Percentiles rank a stretch among this genome's conserved stretches.
Conservation (phyloP, 2,329 filamentous ascomycete genomes). For the Pseudopithomyces maydicus region DNA sequence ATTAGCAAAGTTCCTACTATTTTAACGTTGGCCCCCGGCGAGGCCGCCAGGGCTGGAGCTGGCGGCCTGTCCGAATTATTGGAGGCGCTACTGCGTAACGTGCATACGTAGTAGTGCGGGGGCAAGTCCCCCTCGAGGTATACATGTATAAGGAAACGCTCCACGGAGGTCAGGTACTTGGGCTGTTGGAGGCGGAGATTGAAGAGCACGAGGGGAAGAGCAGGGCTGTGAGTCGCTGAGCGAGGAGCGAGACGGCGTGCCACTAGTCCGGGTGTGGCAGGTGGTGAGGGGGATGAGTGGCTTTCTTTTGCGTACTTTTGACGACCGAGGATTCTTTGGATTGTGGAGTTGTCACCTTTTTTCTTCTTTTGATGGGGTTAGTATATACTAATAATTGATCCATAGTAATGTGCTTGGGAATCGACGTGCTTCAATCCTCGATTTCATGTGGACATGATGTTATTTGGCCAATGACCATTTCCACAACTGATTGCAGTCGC, state of each 20-base stretch:
- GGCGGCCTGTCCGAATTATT: background rate
- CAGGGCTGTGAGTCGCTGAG: slow-evolving; percentile 12
- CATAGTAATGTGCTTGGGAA: no score
- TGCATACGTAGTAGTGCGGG: background rate
- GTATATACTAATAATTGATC: no score
- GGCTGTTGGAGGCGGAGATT: slow-evolving; percentile 1
- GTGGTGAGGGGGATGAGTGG: background rate
- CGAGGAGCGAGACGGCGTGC: background rate
- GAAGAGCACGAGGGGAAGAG: slow-evolving; percentile 4
- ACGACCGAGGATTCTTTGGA: background rate
- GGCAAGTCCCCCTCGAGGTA: slow-evolving; percentile 5
- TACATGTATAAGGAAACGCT: background rate
- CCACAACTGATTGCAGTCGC: no score
- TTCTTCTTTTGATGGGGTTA: background rate
- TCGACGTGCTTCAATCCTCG: no score
- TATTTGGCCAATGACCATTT: no score
- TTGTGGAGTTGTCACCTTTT: background rate
- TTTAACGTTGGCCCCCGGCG: background rate
- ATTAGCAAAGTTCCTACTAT: slow-evolving; percentile 3
- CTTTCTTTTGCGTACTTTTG: no score
- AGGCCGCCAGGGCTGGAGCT: background rate
- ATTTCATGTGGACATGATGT: no score
- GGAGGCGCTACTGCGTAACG: background rate
- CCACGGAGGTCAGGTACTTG: background rate
- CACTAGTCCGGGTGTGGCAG: slow-evolving; percentile 8